A percentile compares a stretch with the other conserved stretches of the same genome.
Evolutionary conservation across 768 basidiomycete genomes (phyloP).

Genomic region (Naganishia vishniacii): DNA sequence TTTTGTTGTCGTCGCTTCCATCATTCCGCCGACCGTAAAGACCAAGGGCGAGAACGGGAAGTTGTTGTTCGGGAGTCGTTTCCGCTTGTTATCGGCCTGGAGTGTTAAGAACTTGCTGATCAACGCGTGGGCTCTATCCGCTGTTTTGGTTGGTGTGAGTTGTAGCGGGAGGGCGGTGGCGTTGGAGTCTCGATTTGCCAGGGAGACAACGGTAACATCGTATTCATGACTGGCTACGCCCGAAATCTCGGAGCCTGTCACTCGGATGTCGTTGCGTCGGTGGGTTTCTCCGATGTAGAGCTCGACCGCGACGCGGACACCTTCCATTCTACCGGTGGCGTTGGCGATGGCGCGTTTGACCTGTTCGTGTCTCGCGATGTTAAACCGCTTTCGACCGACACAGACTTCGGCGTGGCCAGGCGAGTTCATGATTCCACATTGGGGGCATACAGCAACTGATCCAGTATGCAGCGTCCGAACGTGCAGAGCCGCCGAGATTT

Average conservation of each 20-base stretch:
- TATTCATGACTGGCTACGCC: neutral
- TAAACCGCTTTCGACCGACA: neutral
- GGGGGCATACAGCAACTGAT: neutral
- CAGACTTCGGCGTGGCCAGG: slow-evolving; percentile 5
- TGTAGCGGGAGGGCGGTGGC: neutral
- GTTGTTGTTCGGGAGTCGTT: neutral
- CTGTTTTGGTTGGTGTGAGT: neutral
- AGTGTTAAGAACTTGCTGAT: neutral
- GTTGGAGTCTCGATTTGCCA: slow-evolving; percentile 2
- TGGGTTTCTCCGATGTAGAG: neutral
- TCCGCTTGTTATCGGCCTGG: neutral
- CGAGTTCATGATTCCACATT: neutral
- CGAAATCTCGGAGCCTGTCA: neutral
- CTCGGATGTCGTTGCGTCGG: slow-evolving; percentile 2
- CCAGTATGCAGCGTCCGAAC: neutral
- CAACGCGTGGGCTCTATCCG: neutral
- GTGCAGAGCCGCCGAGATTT: slow-evolving; percentile 3
- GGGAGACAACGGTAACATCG: slow-evolving; percentile 12
- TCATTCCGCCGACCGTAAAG: neutral
- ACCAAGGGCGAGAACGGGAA: slow-evolving; percentile 4
- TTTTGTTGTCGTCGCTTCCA: neutral
- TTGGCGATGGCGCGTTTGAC: neutral
- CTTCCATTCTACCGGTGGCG: neutral
- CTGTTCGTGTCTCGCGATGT: slow-evolving; percentile 1
- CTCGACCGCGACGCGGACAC: neutral